Base-by-base conservation (phyloP, 805 yeast genomes). In the Tetrapisispora nanseiensis region DNA sequence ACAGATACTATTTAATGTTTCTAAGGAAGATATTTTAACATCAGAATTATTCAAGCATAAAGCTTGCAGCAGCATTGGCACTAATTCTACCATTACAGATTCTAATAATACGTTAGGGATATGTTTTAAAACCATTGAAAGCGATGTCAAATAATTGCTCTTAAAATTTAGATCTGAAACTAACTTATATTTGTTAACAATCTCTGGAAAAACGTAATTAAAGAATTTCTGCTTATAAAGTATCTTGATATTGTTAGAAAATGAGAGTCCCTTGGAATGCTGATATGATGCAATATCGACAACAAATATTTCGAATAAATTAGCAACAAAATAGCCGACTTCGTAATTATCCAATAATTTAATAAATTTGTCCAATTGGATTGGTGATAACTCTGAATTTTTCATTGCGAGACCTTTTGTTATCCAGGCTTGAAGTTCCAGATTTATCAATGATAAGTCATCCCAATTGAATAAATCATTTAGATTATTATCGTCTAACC, bases 171-270 rank as follows among this genome's bases (percentile, higher is more conserved):
- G 49, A 10, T 59, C 54, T 2, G 42, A 24, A 1, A 52, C 45
- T 6, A 46, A 50, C 24, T 63, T 61, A 56, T 73, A 78, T 3
- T 70, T 71, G 0, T 61, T 56, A 7, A 82, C 74, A 26, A 86
- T 57, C 24, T 57, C 60, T 0, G 83, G 82, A 6, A 86, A 68
- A 1, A 78, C 65, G 8, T 69, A 63, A 45, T 76, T 75, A 56
- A 86, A 86, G 21, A 85, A 70, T 48, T 79, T 79, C 55, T 92
- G 98, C 56, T 86, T 86, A 69, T 82, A 86, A 20, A 92, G 68
- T 35, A 74, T 60, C 45, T 83, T 74, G 16, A 82, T 73, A 45
- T 79, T 76, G 42, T 82, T 69, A 47, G 77, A 77, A 52, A 56
- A 55, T 47, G 70, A 30, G 54, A 58, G 50, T 56, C 69, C 61